Percentiles rank a stretch among this genome's conserved stretches.
Evolutionary conservation across 164 flowering plant genomes (phyloP).

Genomic region (Tinospora cordifolia): DNA sequence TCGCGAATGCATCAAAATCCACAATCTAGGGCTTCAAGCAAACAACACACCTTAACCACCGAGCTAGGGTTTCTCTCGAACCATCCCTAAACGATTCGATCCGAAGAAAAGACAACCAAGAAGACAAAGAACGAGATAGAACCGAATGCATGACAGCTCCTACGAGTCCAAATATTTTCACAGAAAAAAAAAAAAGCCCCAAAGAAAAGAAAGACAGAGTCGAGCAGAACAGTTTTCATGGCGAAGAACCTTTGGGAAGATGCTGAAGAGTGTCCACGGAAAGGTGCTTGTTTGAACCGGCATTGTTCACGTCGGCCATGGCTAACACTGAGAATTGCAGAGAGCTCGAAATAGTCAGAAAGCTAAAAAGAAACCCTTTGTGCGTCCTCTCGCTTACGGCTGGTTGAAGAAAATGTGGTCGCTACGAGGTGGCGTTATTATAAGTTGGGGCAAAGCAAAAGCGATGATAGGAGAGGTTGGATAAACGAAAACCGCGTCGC

Average conservation of each 20-base stretch:
- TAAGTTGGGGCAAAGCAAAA: background rate
- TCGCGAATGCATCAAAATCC: background rate
- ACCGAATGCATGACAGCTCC: background rate
- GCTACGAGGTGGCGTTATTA: background rate
- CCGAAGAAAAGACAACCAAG: background rate
- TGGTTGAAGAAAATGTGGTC: background rate
- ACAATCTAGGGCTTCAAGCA: background rate
- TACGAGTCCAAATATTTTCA: background rate
- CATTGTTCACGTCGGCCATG: constrained; percentile 31
- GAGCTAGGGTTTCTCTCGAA: background rate
- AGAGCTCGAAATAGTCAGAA: constrained; percentile 4
- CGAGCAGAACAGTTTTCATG: background rate
- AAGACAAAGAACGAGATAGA: background rate
- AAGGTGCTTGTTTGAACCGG: constrained; percentile 23
- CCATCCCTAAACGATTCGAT: background rate
- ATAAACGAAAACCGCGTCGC: too few species aligned
- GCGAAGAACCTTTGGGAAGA: constrained; percentile 49
- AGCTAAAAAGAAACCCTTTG: constrained; percentile 3
- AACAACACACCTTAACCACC: background rate
- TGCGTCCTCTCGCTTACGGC: background rate
- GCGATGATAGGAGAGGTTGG: background rate
- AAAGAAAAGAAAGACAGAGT: background rate
- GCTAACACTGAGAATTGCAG: constrained; percentile 11
- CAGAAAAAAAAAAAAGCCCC: background rate
- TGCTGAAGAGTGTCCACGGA: constrained; percentile 35